These are phyloP conservation scores for Pichia phayaonensis DNA, from an alignment of 805 yeast species.

Conservation along the genomic window DNA sequence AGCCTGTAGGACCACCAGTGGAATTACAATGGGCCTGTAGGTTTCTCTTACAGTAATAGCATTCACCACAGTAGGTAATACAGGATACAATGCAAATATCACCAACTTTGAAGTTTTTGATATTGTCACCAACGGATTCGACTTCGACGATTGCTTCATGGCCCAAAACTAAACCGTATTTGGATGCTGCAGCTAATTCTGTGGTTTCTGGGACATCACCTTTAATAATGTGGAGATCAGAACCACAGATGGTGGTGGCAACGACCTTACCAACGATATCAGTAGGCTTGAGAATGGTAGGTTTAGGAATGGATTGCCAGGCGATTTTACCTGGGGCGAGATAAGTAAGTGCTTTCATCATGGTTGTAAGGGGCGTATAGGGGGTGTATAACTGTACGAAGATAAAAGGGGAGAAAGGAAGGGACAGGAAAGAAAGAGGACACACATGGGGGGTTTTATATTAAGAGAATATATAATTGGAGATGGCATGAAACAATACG, in stretches of 20 bases:
- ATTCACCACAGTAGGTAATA: slow-evolving; percentile 50
- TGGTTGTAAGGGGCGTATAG: background rate
- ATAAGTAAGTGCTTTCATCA: slow-evolving; percentile 43
- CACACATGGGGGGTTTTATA: no score
- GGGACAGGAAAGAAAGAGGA: no score
- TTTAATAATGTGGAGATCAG: slow-evolving; percentile 54
- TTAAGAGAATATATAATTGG: no score
- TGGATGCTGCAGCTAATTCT: slow-evolving; percentile 23
- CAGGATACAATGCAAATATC: slow-evolving; percentile 61
- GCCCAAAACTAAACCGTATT: slow-evolving; percentile 37
- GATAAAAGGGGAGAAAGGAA: no score
- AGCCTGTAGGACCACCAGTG: slow-evolving; percentile 27
- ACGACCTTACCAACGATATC: slow-evolving; percentile 51
- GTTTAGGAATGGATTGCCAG: slow-evolving; percentile 34
- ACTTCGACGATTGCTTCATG: slow-evolving; percentile 58
- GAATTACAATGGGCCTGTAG: slow-evolving; percentile 58
- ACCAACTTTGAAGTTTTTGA: slow-evolving; percentile 42
- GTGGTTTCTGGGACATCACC: slow-evolving; percentile 52
- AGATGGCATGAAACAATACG: no score
- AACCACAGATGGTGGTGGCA: slow-evolving; percentile 58
- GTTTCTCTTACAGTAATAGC: slow-evolving; percentile 47
- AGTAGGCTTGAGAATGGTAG: slow-evolving; percentile 38
- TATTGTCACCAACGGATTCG: slow-evolving; percentile 40
- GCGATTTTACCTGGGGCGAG: slow-evolving; percentile 36
- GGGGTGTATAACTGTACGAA: no score